Conservation (phyloP, 345 rosid genomes). For the Raphanus sativus region DNA sequence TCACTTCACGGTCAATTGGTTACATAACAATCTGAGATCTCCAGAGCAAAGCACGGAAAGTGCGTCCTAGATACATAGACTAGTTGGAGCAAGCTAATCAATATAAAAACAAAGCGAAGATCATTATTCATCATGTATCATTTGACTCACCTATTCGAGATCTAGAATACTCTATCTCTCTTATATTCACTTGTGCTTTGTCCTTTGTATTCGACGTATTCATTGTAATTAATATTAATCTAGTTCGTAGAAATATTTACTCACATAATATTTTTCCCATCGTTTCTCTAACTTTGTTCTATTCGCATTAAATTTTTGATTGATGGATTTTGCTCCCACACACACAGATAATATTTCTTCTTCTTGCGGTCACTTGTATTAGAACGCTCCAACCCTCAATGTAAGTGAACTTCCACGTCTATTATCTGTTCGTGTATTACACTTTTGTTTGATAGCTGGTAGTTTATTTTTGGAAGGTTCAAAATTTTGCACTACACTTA, state of each 20-base stretch:
- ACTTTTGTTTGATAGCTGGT: background rate
- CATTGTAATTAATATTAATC: too few relatives aligned
- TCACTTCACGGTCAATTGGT: too few relatives aligned
- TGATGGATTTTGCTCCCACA: background rate
- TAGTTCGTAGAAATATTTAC: background rate
- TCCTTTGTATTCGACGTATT: background rate
- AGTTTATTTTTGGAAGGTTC: background rate
- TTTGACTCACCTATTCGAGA: background rate
- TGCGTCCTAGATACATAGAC: background rate
- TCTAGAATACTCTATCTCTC: background rate
- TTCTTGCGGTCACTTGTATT: background rate
- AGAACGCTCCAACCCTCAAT: background rate
- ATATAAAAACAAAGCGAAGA: background rate
- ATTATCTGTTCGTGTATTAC: background rate
- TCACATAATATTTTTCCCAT: background rate
- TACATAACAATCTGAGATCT: background rate
- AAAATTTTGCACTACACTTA: background rate
- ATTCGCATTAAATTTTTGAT: background rate
- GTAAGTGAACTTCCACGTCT: background rate
- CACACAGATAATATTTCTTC: too few relatives aligned
- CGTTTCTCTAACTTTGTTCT: background rate
- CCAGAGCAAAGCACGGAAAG: background rate
- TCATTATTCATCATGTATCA: background rate
- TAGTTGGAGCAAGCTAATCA: background rate
- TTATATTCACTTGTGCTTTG: background rate